phyloP scores from a whole-genome alignment of 345 rosid genomes.

The Citrus medica region DNA sequence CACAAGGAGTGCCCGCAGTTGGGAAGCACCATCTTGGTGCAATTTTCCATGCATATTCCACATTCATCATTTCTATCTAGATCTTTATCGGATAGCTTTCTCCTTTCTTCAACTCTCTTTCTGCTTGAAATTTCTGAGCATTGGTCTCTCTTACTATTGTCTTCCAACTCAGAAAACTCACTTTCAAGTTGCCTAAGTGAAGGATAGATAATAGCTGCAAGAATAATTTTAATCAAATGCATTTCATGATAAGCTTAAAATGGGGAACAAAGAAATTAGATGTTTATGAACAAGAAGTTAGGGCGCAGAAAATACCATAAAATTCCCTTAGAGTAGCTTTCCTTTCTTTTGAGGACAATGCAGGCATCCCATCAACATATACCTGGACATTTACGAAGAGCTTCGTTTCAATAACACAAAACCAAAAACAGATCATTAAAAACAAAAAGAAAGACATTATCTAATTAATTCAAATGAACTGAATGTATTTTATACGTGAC shows the following conservation, averaged over 20 bases:
- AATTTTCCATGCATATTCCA: constrained; percentile 70
- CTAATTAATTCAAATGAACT: background rate
- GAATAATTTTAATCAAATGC: background rate
- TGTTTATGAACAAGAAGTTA: background rate
- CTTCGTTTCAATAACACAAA: constrained; percentile 7
- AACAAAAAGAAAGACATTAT: background rate
- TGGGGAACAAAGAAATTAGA: background rate
- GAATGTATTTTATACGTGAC: constrained; percentile 14
- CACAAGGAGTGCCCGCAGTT: constrained; percentile 64
- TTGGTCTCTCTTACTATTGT: constrained; percentile 13
- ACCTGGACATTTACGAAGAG: constrained; percentile 29
- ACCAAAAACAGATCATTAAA: background rate
- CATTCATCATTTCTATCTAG: constrained; percentile 57
- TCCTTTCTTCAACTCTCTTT: constrained; percentile 30
- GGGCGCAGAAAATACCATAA: constrained; percentile 43
- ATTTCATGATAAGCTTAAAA: background rate
- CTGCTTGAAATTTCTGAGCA: constrained; percentile 17
- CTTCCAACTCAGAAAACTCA: constrained; percentile 30
- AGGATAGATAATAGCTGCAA: constrained; percentile 65
- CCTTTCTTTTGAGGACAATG: constrained; percentile 48
- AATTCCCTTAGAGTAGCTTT: constrained; percentile 63
- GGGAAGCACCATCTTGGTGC: constrained; percentile 49
- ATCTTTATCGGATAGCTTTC: constrained; percentile 26
- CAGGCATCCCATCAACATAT: constrained; percentile 60
- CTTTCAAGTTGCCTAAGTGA: constrained; percentile 51